Evolutionary conservation across 129 eudicot species (phyloP).

Genomic region (Smallanthus sonchifolius): DNA sequence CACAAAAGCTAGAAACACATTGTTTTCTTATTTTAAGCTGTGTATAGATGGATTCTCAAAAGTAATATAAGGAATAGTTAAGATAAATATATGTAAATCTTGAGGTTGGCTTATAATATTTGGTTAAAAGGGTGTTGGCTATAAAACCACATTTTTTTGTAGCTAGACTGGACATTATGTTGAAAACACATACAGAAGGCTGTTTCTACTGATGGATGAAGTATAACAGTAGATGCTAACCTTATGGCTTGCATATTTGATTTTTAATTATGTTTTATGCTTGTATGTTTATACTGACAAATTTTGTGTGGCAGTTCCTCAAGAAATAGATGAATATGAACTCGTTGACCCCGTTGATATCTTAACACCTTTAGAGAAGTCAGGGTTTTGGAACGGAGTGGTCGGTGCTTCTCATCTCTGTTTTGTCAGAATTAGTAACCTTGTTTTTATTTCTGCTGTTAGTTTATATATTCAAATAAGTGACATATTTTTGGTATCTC

Average conservation of each 20-base stretch:
- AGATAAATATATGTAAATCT: not conserved
- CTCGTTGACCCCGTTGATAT: slow-evolving; percentile 99
- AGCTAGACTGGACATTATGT: not conserved
- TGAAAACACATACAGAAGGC: not conserved
- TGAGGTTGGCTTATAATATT: not conserved
- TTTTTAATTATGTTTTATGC: not conserved
- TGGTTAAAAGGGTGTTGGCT: not conserved
- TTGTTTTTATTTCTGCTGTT: not conserved
- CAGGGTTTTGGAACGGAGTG: slow-evolving; percentile 99
- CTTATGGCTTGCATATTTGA: not conserved
- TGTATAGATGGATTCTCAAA: not conserved
- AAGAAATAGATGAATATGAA: slow-evolving; percentile 96
- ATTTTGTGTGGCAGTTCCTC: slow-evolving; percentile 60
- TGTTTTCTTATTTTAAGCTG: not conserved
- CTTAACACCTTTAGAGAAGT: slow-evolving; percentile 89
- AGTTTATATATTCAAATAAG: not conserved
- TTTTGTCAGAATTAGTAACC: not conserved
- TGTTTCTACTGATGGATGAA: not conserved
- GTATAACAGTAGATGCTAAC: not conserved
- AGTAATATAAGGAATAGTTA: not conserved
- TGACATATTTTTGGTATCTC: not conserved
- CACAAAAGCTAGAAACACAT: not conserved
- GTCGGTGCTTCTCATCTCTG: slow-evolving; percentile 43
- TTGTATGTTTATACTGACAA: slow-evolving; percentile 16
- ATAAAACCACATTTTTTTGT: not conserved